Evolutionary conservation across 2,329 filamentous ascomycete genomes (phyloP).

Genomic region (Diaporthe vaccinii): DNA sequence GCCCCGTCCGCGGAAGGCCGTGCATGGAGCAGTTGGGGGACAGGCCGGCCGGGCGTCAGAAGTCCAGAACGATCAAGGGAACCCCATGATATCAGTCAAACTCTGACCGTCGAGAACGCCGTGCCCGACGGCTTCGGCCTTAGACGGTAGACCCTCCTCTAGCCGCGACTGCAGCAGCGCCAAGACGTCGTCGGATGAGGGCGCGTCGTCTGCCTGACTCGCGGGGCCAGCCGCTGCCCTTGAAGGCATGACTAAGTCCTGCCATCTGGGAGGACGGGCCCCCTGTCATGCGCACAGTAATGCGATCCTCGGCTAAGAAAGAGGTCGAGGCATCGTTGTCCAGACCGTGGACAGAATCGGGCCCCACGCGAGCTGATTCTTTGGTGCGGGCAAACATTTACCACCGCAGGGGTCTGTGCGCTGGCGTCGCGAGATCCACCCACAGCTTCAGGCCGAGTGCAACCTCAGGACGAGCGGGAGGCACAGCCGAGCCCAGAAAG

Average conservation of each 20-base stretch:
- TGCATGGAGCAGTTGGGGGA: neutral
- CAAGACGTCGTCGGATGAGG: conserved; percentile 5
- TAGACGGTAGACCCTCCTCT: neutral
- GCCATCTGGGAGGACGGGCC: neutral
- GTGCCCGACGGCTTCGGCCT: conserved; percentile 15
- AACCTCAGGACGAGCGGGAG: neutral
- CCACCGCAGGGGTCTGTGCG: conserved; percentile 15
- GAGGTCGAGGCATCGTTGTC: conserved; percentile 25
- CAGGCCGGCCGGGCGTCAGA: neutral
- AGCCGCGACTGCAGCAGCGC: conserved; percentile 6
- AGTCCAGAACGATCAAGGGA: conserved; percentile 11
- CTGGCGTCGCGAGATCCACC: conserved; percentile 14
- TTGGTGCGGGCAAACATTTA: neutral
- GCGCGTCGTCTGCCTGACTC: conserved; percentile 30
- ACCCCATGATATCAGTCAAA: conserved; percentile 3
- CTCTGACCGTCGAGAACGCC: conserved; percentile 11
- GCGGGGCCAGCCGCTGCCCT: neutral
- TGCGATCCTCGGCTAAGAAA: conserved; percentile 30
- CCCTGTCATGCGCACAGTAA: conserved; percentile 29
- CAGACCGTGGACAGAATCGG: conserved; percentile 2
- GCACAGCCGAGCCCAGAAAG: conserved; percentile 5
- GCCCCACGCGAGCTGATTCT: conserved; percentile 4
- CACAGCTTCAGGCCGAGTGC: conserved; percentile 10
- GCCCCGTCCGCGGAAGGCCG: conserved; percentile 8
- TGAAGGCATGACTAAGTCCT: conserved; percentile 22